Base-by-base conservation (phyloP, 75 land plant genomes). In the Pseudotsuga menziesii region DNA sequence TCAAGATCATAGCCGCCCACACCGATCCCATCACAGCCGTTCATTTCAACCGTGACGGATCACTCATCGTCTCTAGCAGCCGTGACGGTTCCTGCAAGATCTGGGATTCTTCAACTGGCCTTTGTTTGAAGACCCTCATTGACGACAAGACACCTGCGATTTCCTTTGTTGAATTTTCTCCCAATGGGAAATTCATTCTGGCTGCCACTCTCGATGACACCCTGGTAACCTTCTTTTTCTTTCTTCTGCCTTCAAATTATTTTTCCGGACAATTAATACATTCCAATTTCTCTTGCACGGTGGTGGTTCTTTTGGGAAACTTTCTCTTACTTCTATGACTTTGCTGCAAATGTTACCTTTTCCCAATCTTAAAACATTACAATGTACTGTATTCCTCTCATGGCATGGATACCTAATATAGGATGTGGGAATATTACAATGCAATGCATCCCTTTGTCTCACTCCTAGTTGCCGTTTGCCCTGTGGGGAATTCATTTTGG, bases 131-230 rank as follows among this genome's bases (percentile, higher is more conserved):
- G 89, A 91, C 94, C 14, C 82, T 96, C 36, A 92, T 96, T 71
- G 98, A 94, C 44, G 99, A 92, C 66, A 88, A 88, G 75, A 85
- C 86, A 56, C 99, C 98, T 0, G 93, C 98, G 0, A 93, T 96
- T 56, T 94, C 98, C 1, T 96, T 91, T 57, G 92, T 90, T 55
- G 92, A 92, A 84, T 96, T 96, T 74, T 94, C 99, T 11, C 99
- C 99, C 72, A 96, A 96, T 76, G 98, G 98, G 17, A 94, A 90
- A 85, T 94, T 89, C 82, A 86, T 96, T 32, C 89, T 96, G 4
- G 92, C 89, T 57, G 98, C 90, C 35, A 94, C 98, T 26, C 78
- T 95, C 25, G 96, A 95, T 69, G 85, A 91, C 59, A 91, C 93
- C 9, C 75, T 96, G 98, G 99, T 93, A 76, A 82, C n/a, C 23